phyloP scores from a whole-genome alignment of 352 stramenopile genomes.

The Globisporangium alternatum region DNA sequence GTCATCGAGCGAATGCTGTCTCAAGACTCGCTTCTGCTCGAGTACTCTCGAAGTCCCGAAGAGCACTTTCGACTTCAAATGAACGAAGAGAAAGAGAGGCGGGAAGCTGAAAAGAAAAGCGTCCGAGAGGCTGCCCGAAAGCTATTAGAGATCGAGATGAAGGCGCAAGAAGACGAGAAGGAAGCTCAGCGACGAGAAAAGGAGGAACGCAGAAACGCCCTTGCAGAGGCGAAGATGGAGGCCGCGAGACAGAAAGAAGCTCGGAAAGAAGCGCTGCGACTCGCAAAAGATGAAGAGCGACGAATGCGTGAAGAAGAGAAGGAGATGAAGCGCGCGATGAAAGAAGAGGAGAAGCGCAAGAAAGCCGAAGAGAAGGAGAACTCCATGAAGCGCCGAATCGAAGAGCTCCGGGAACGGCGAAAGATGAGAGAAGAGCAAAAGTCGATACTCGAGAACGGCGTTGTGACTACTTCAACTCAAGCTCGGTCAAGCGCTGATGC shows the following conservation, averaged over 20 bases:
- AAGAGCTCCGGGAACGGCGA: constrained; percentile 59
- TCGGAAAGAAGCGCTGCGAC: constrained; percentile 50
- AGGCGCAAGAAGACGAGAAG: constrained; percentile 73
- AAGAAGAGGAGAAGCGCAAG: constrained; percentile 70
- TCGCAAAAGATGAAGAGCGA: constrained; percentile 68
- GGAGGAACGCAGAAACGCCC: constrained; percentile 69
- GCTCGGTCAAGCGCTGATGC: constrained; percentile 19
- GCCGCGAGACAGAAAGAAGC: constrained; percentile 62
- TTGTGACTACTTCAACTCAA: constrained; percentile 43
- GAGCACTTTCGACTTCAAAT: constrained; percentile 34
- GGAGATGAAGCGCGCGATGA: constrained; percentile 58
- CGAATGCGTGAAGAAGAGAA: constrained; percentile 70
- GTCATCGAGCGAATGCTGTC: constrained; percentile 37
- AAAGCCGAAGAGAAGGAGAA: constrained; percentile 70
- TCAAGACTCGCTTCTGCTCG: constrained; percentile 43
- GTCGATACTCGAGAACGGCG: constrained; percentile 69
- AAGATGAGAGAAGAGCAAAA: constrained; percentile 72
- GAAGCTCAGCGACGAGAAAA: constrained; percentile 60
- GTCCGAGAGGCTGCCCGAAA: constrained; percentile 68
- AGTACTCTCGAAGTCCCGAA: constrained; percentile 41
- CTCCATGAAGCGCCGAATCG: constrained; percentile 70
- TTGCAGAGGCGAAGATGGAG: constrained; percentile 62
- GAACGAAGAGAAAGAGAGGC: constrained; percentile 46
- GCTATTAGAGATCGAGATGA: constrained; percentile 74
- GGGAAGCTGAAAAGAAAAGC: constrained; percentile 64